These are phyloP conservation scores for Russula olivacea DNA, from an alignment of 768 basidiomycete genomes.

Conservation along the genomic window DNA sequence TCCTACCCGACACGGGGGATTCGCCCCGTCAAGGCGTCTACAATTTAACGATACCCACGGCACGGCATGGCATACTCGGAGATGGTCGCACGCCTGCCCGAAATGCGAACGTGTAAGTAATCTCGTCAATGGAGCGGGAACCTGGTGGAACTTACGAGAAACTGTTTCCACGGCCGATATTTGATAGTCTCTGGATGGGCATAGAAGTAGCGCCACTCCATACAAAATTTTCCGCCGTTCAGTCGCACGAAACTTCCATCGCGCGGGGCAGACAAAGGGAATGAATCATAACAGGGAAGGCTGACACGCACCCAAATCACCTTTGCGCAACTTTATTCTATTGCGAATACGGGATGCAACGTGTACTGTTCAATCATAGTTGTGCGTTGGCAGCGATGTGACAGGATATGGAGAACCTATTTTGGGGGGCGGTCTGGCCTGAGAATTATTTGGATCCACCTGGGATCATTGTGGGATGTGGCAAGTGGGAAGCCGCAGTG, in stretches of 20 bases:
- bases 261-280: background rate
- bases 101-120: constrained; percentile 5
- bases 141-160: background rate
- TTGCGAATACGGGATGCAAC: background rate
- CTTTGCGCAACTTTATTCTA: background rate
- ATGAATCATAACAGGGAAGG: background rate
- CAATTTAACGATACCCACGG: background rate
- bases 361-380: background rate
- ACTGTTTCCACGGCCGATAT: background rate
- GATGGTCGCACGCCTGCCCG: constrained; percentile 8
- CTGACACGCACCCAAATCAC: background rate
- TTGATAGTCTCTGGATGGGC: background rate
- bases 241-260: background rate
- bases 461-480: too few species aligned
- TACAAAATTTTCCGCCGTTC: constrained; percentile 5
- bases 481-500: background rate
- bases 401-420: background rate
- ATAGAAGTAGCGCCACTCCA: background rate
- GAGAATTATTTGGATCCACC: too few species aligned
- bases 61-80: background rate
- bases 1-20: constrained; percentile 2
- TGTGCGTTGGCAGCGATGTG: background rate
- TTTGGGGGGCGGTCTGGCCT: background rate
- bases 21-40: background rate
- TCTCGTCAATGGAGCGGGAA: constrained; percentile 4